phyloP scores from a whole-genome alignment of 148 eudicot genomes.

The Spergularia bocconei region DNA sequence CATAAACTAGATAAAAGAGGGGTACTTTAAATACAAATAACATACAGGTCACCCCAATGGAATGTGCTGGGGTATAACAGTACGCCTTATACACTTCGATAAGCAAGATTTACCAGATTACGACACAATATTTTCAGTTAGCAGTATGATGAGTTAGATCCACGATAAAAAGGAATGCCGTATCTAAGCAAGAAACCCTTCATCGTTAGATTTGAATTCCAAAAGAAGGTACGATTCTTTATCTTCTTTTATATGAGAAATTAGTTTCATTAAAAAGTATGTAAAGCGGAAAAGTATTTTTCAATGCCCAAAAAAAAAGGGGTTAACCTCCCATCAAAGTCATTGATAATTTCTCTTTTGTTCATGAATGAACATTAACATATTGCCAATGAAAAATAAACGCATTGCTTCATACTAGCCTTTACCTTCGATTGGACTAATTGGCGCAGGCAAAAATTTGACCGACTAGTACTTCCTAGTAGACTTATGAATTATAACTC shows the following conservation, averaged over 20 bases:
- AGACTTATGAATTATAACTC: neutral
- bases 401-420: neutral
- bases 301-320: neutral
- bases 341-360: neutral
- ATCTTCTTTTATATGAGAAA: neutral
- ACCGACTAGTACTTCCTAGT: neutral
- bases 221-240: neutral
- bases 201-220: neutral
- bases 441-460: neutral
- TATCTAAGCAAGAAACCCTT: slow-evolving; percentile 1
- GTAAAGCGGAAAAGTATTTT: too few species aligned
- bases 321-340: neutral
- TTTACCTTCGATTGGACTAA: slow-evolving; percentile 11
- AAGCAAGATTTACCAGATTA: neutral
- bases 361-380: neutral
- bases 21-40: neutral
- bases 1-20: neutral
- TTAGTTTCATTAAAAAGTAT: too few species aligned
- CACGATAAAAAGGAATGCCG: slow-evolving; percentile 1
- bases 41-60: neutral
- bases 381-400: neutral
- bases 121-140: neutral
- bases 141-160: neutral
- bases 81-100: neutral
- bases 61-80: neutral